Conservation (phyloP, 1,139 yeast genomes). For the Yamadazyma aaseri region DNA sequence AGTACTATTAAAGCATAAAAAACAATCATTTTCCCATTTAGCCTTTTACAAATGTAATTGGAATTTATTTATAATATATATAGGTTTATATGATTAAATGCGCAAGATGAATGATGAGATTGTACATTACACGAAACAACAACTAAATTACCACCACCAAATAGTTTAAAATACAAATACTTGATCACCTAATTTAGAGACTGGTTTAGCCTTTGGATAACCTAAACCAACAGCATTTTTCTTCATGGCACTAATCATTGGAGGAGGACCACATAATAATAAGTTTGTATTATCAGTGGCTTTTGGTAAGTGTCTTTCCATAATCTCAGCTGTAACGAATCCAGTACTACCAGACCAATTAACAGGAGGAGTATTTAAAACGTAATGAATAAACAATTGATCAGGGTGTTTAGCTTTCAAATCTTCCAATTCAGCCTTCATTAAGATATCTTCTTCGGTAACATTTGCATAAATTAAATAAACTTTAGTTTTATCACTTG, state of each 20-base stretch:
- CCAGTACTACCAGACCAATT: conserved; percentile 58
- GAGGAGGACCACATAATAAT: conserved; percentile 92
- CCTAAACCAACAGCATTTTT: conserved; percentile 80
- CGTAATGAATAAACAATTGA: conserved; percentile 74
- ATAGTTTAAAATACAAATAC: conserved; percentile 49
- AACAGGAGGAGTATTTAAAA: conserved; percentile 65
- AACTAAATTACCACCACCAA: too few species aligned
- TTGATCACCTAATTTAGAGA: conserved; percentile 90
- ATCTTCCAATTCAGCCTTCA: conserved; percentile 71
- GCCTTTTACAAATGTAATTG: too few species aligned
- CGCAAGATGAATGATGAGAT: too few species aligned
- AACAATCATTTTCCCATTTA: too few species aligned
- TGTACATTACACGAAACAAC: too few species aligned
- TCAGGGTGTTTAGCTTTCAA: conserved; percentile 67
- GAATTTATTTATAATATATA: too few species aligned
- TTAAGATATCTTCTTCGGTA: conserved; percentile 72
- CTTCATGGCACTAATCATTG: conserved; percentile 79
- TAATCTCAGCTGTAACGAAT: conserved; percentile 68
- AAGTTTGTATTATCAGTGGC: conserved; percentile 64
- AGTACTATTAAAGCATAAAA: too few species aligned
- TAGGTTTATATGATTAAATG: too few species aligned
- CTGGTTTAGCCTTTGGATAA: conserved; percentile 83
- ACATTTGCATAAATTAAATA: conserved; percentile 78
- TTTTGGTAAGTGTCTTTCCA: conserved; percentile 56
- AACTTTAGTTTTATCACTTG: conserved; percentile 82